Conservation (phyloP, 2,329 filamentous ascomycete species). For the Botrytis elliptica region DNA sequence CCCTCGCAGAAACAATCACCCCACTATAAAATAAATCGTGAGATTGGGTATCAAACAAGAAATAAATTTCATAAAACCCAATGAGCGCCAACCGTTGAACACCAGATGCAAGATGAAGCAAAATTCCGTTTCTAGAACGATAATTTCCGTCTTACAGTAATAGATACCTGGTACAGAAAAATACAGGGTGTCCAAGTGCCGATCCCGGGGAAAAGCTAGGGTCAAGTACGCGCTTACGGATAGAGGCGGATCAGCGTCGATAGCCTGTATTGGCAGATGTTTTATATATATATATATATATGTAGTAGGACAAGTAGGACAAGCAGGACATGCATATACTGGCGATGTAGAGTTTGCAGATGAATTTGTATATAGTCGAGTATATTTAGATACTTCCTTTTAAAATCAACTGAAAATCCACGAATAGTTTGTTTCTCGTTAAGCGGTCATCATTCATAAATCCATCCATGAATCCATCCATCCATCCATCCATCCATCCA, state of each 20-base stretch:
- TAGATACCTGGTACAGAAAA: not conserved
- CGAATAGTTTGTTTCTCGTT: not conserved
- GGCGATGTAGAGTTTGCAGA: not conserved
- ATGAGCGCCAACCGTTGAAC: slow-evolving; percentile 1
- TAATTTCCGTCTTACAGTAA: not conserved
- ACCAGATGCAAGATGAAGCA: slow-evolving; percentile 14
- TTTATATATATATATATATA: not conserved
- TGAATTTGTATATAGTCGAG: not conserved
- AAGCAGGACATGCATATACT: not conserved
- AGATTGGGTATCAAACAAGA: not conserved
- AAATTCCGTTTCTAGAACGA: not conserved
- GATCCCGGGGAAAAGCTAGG: slow-evolving; percentile 7
- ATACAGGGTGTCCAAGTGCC: slow-evolving; percentile 1
- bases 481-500: not conserved
- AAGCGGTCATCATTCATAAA: not conserved
- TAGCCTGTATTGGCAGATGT: not conserved
- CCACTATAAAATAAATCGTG: not conserved
- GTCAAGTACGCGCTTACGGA: not conserved
- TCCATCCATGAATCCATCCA: not conserved
- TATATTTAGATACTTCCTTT: not conserved
- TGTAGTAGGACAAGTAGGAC: not conserved
- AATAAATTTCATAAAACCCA: not conserved
- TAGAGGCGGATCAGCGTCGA: not conserved
- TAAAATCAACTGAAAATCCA: not conserved
- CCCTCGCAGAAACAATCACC: not conserved